Evolutionary conservation across 2,329 filamentous ascomycete genomes (phyloP).

Genomic region (Diaporthe vexans): DNA sequence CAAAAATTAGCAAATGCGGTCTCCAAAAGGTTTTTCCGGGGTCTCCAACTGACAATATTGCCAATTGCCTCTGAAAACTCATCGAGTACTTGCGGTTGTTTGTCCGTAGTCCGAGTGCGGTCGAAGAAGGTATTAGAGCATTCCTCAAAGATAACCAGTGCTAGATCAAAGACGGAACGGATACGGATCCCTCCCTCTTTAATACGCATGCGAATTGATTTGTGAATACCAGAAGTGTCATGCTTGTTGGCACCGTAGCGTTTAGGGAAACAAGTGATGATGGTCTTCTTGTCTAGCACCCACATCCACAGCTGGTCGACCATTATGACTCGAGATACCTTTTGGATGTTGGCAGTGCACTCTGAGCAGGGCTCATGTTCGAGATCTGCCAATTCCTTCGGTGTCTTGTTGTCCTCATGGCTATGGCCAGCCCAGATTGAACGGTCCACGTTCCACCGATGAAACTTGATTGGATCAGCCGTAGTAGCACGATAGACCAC

Average conservation of each 20-base stretch:
- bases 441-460: neutral
- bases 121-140: constrained; percentile 4
- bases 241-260: constrained; percentile 1
- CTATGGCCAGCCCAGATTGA: neutral
- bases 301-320: constrained; percentile 4
- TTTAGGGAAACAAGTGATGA: neutral
- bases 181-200: neutral
- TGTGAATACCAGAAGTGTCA: neutral
- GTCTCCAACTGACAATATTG: neutral
- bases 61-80: constrained; percentile 4
- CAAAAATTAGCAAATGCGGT: neutral
- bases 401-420: neutral
- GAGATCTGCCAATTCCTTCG: fast-evolving
- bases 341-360: neutral
- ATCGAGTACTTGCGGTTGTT: neutral
- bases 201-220: neutral
- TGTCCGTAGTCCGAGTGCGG: neutral
- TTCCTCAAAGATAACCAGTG: constrained; percentile 2
- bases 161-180: neutral
- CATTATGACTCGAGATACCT: neutral
- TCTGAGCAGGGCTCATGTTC: neutral
- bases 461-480: neutral
- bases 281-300: neutral
- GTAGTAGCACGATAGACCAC: neutral
- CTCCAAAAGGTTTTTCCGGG: neutral